Evolutionary conservation across 2,329 filamentous ascomycete genomes (phyloP), one percentile per base, ranked within the genome.

Genomic region (Beauveria caledonica): DNA sequence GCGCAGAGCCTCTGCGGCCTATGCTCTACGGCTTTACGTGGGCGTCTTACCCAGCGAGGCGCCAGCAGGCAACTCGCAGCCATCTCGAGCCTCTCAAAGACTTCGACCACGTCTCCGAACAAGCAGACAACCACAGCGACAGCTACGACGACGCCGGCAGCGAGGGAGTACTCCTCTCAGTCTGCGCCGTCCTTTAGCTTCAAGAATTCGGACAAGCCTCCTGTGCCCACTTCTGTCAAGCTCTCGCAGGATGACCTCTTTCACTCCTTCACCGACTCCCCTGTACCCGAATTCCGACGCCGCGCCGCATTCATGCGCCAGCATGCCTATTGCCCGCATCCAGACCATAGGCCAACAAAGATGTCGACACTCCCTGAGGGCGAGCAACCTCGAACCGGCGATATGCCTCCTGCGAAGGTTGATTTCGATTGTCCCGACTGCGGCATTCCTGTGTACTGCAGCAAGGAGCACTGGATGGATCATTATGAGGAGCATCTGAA

Each of bases 371-470:
- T 86, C 39, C 81, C 85, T 1, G 86, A 89, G 70, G 80, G 80
- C 39, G 77, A 79, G 63, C 85, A 87, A 69, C 73, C 76, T 19
- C 70, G 75, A 19, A 81, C 78, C 11, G 85, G 82, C 51, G 72
- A 74, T 44, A 74, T 85, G 63, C 81, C 90, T 10, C 88, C 93
- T 0, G 86, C 87, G 17, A 91, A 96, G 73, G 91, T 97, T 57
- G 81, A 89, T 66, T 97, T 96, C 70, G 94, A 97, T 73, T 99
- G 94, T 68, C 92, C 94, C 0, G 93, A 99, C 73, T 99, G 94
- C 68, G 94, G 94, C 15, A 84, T 97, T 46, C 92, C 95, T 0
- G 86, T 96, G 7, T 96, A 94, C 71, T 99, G 94, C 77, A 93
- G 86, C 67, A 89, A 97, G 74, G 88, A 91, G 66, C 94, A 99